These are phyloP conservation scores for Arachis monticola DNA, from an alignment of 331 rosid genomes.

Conservation along the genomic window DNA sequence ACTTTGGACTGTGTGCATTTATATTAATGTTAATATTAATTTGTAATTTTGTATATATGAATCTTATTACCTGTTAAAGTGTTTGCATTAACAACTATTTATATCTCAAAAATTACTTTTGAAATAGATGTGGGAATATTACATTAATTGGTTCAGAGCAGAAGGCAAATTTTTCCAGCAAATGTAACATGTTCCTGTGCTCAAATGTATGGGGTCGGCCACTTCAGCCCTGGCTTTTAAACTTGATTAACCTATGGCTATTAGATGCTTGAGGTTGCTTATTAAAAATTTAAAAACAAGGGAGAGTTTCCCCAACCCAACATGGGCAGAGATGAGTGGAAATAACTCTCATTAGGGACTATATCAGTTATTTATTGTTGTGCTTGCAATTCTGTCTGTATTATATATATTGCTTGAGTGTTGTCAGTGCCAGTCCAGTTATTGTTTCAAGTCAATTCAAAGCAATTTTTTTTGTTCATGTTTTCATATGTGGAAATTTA, in stretches of 20 bases:
- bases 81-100: no score
- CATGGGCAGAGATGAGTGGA: conserved; percentile 1
- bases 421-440: conserved; percentile 23
- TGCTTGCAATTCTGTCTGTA: not conserved
- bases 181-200: no score
- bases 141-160: no score
- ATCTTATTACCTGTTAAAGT: no score
- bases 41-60: no score
- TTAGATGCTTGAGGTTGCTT: conserved; percentile 26
- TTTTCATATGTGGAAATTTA: conserved; percentile 51
- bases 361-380: not conserved
- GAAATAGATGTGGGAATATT: no score
- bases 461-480: conserved; percentile 26
- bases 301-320: conserved; percentile 1
- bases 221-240: no score
- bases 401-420: not conserved
- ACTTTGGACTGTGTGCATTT: no score
- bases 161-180: no score
- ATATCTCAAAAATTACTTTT: not conserved
- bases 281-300: not conserved
- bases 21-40: no score
- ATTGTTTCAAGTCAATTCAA: conserved; percentile 12
- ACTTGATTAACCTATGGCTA: conserved; percentile 6
- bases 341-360: not conserved
- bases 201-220: no score